Evolutionary conservation across 805 yeast species (phyloP).

Genomic region (Saccharomyces jurei): DNA sequence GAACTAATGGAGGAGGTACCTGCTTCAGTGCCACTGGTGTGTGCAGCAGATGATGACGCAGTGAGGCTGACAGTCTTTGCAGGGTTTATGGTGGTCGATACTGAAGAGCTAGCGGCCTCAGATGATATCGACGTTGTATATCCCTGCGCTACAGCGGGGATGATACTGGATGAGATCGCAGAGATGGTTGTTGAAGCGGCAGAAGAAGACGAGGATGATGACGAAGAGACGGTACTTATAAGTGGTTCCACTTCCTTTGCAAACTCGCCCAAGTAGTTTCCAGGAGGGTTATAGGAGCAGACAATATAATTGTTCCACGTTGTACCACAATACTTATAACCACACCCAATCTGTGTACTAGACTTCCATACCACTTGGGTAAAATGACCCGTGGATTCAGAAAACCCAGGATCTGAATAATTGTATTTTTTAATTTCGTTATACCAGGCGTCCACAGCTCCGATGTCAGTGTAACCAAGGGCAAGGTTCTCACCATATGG

Average conservation of each 20-base stretch:
- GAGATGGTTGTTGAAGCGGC: not conserved
- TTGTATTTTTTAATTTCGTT: slow-evolving; percentile 50
- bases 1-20: not conserved
- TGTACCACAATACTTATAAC: slow-evolving; percentile 49
- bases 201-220: not conserved
- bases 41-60: not conserved
- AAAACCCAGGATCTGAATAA: slow-evolving; percentile 42
- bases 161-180: not conserved
- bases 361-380: slow-evolving; percentile 77
- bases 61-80: not conserved
- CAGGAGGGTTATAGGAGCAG: slow-evolving; percentile 72
- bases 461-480: slow-evolving; percentile 49
- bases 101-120: not conserved
- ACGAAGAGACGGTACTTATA: not conserved
- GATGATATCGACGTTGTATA: not conserved
- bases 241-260: slow-evolving; percentile 21
- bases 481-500: slow-evolving; percentile 79
- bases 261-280: slow-evolving; percentile 55
- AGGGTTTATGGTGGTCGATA: not conserved
- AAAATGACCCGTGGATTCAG: slow-evolving; percentile 62
- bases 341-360: slow-evolving; percentile 69
- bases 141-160: not conserved
- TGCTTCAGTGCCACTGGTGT: not conserved
- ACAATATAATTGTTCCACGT: slow-evolving; percentile 55
- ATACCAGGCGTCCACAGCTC: slow-evolving; percentile 72